Evolutionary conservation across 2,329 filamentous ascomycete species (phyloP), one percentile per base, ranked within the genome.

Genomic region (Alternaria solani): DNA sequence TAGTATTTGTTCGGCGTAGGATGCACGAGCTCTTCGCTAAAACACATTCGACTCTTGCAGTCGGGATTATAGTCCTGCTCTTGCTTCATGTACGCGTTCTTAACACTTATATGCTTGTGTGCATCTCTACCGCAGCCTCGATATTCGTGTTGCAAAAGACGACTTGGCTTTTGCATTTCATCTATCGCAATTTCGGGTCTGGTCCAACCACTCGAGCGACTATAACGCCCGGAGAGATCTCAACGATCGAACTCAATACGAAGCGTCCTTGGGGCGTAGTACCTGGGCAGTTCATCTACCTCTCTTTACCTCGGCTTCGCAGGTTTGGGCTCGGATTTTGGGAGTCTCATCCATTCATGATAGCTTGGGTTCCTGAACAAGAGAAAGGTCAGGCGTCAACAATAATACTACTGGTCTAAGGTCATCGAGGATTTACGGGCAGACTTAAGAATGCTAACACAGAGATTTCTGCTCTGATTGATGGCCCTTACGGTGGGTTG

Each of bases 261-360:
- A 43, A 32, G 28, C 26, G 28, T 9, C 39, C 39, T 4, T 53
- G 28, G 25, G 39, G 18, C 7, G 39, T 59, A 14, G 11, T 39
- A n/a, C 36, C 53, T 34, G 59, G 56, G 1, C 26, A 53, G 30
- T 53, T 60, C 11, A 23, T 60, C 9, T 55, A 65, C 39, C 44
- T 54, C 4, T 51, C 54, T 36, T 20, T 62, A 18, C 59, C 51
- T 5, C 16, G 20, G 6, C n/a, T 55, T 2, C 39, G 49, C 16
- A 46, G 38, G n/a, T 20, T 57, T 5, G 43, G 54, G 8, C n/a
- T 57, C n/a, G 38, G 62, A 12, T 14, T 62, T 12, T n/a, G 53
- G 28, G 43, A 65, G 23, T 47, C 20, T 12, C 54, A 65, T 53
- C 62, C 57, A 3, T 65, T 57, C 39, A 49, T 65, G 32, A 16